Evolutionary conservation across 2,329 filamentous ascomycete genomes (phyloP), one percentile per base, ranked within the genome.

Genomic region (Cytospora paraplurivora): DNA sequence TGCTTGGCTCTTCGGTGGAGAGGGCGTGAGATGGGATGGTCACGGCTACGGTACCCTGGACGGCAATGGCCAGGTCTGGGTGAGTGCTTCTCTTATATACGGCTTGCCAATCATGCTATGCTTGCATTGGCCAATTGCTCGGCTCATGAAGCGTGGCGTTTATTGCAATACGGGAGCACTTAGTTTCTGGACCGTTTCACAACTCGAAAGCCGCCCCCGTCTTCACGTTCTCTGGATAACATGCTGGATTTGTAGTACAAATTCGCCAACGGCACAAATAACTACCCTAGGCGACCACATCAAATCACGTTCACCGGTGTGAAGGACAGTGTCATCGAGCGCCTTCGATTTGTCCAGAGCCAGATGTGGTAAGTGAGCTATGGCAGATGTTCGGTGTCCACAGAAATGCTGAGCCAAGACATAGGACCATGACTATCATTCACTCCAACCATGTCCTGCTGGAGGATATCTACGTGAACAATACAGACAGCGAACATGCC

Each of bases 1-100:
- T 5, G 77, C 76, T 7, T 79, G 75, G 71, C 66, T 75, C 32
- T 69, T 79, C 8, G 78, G 78, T 6, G 80, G 79, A 1, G 73
- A 76, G 10, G 73, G 77, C 37, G 67, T 82, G 13, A 71, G 71
- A 12, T 72, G 79, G 60, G 68, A 77, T 32, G 79, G 79, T 7
- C 70, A 76, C 60, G 78, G 77, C 0, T 67, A 70, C 15, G 80
- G 79, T 0, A 72, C 68, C 0, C 63, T 74, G 0, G 66, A 74
- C 50, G 73, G 72, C 10, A 73, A 72, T 21, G 73, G 73, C 0
- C 67, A 72, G 13, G 67, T 66, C 7, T 75, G 73, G 72, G 44
- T 47, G 44, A 47, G 44, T 47, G 19, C 3, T 17, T 8, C 17
- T 17, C 1, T 15, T 19, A 47, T 47, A n/a, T n/a, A n/a, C n/a